Percentiles rank a stretch among this genome's conserved stretches.
phyloP scores from a whole-genome alignment of 164 flowering plant genomes.

The Amborella trichopoda region DNA sequence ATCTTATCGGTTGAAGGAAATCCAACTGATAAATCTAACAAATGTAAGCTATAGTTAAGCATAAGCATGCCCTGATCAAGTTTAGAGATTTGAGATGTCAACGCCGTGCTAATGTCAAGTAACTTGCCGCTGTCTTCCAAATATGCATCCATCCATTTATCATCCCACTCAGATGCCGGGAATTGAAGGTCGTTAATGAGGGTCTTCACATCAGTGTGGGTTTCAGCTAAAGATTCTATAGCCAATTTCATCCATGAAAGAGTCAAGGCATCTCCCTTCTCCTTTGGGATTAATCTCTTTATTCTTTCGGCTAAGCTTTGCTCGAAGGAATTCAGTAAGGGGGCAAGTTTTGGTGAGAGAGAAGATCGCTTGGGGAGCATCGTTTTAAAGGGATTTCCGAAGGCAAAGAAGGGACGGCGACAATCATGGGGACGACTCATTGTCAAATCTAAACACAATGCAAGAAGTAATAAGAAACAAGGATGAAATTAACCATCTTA shows the following conservation, averaged over 20 bases:
- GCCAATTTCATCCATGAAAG: conserved; percentile 84
- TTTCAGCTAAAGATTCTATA: conserved; percentile 51
- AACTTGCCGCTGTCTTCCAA: conserved; percentile 72
- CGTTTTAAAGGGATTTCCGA: conserved; percentile 73
- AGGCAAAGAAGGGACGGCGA: conserved; percentile 47
- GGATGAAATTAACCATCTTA: no score
- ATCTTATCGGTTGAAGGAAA: conserved; percentile 25
- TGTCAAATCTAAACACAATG: no score
- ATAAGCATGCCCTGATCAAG: conserved; percentile 65
- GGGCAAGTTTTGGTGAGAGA: conserved; percentile 31
- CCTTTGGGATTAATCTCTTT: conserved; percentile 34
- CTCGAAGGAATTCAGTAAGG: conserved; percentile 52
- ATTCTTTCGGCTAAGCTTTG: conserved; percentile 42
- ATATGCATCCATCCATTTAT: conserved; percentile 84
- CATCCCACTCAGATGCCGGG: conserved; percentile 84
- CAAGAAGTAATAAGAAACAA: no score
- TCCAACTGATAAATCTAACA: conserved; percentile 20
- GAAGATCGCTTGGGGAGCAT: conserved; percentile 56
- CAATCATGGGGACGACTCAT: conserved; percentile 88
- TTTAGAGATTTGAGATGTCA: conserved; percentile 62
- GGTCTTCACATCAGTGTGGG: conserved; percentile 52
- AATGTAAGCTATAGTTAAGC: conserved; percentile 50
- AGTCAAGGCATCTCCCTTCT: conserved; percentile 37
- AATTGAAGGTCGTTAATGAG: conserved; percentile 69
- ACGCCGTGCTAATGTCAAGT: conserved; percentile 75